Evolutionary conservation across 106 monocot species (phyloP), one percentile per base, ranked within the genome.

Genomic region (Triglochin maritima): DNA sequence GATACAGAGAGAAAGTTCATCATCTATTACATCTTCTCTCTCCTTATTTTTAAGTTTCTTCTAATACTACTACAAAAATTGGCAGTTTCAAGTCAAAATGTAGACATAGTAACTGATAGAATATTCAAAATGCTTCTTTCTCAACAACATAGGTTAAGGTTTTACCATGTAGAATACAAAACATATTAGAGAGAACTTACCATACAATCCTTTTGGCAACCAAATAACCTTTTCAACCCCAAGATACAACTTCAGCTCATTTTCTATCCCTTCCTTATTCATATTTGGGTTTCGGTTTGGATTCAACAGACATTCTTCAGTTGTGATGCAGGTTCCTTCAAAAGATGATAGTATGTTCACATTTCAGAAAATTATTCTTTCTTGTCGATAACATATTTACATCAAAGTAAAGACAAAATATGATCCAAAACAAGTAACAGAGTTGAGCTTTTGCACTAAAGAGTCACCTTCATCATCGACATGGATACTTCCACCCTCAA

Each of bases 401-500:
- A 55, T 55, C 11, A 10, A 44, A 64, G 14, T 9, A 64, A 47
- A 4, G 44, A 45, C n/a, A 64, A 45, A 55, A 12, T 9, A 16
- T 12, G 10, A 55, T 55, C 55, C 10, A n/a, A 12, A 55, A 55
- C 55, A 55, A 55, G 55, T 55, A 12, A 55, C 29, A 29, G 29
- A 63, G 42, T 47, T 6, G 9, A 13, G 6, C 1, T 60, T 2
- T 10, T 44, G 6, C 43, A 42, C 15, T 11, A 43, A 9, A 44
- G 10, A 60, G 17, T 8, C 46, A 98, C 91, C 96, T 91, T 98
- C 86, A 46, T 88, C 96, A 69, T 98, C 96, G 49, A 98, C 96
- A 79, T 98, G 91, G 70, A 98, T 88, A 72, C 91, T 88, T 86
- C 96, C 96, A 76, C 96, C 96, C 72, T 91, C 96, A 43, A 96